A percentile compares a stretch with the other conserved stretches of the same genome.
These are phyloP conservation scores for Ceratobasidium sp. DNA, from an alignment of 1,284 basidiomycete genomes.

Conservation along the genomic window DNA sequence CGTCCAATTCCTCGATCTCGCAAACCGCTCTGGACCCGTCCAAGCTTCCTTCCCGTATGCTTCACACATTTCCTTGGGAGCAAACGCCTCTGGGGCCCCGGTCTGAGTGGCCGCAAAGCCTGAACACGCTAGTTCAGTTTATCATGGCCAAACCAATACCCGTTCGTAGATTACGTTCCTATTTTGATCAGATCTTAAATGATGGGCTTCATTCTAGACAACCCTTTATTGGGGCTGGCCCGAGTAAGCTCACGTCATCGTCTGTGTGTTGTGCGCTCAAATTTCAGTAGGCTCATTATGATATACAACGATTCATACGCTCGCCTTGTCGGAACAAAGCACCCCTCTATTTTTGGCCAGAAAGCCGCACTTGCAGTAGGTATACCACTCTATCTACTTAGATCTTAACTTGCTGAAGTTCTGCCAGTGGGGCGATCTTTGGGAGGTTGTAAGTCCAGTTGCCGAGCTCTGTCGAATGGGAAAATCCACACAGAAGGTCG, in stretches of 20 bases:
- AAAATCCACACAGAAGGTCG: neutral
- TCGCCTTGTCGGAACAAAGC: conserved; percentile 36
- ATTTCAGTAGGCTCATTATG: conserved; percentile 23
- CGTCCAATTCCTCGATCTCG: neutral
- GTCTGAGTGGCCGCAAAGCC: conserved; percentile 36
- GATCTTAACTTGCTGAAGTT: neutral
- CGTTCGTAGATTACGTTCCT: conserved; percentile 1
- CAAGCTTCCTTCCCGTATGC: neutral
- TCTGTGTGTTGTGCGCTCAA: neutral
- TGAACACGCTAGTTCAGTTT: conserved; percentile 27
- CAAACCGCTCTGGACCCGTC: neutral
- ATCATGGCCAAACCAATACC: conserved; percentile 34
- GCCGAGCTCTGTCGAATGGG: conserved; percentile 4
- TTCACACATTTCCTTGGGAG: conserved; percentile 36
- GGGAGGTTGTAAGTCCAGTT: conserved; percentile 3
- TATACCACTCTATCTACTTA: neutral
- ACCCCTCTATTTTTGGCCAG: conserved; percentile 38
- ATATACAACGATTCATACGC: conserved; percentile 42
- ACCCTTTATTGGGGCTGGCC: conserved; percentile 27
- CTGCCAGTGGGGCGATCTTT: neutral
- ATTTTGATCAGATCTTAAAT: neutral
- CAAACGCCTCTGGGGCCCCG: conserved; percentile 23
- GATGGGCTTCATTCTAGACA: neutral
- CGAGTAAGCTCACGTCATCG: neutral
- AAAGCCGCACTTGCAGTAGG: conserved; percentile 25